Evolutionary conservation across 2,329 filamentous ascomycete genomes (phyloP), one percentile per base, ranked within the genome.

Genomic region (Cadophora sp.): DNA sequence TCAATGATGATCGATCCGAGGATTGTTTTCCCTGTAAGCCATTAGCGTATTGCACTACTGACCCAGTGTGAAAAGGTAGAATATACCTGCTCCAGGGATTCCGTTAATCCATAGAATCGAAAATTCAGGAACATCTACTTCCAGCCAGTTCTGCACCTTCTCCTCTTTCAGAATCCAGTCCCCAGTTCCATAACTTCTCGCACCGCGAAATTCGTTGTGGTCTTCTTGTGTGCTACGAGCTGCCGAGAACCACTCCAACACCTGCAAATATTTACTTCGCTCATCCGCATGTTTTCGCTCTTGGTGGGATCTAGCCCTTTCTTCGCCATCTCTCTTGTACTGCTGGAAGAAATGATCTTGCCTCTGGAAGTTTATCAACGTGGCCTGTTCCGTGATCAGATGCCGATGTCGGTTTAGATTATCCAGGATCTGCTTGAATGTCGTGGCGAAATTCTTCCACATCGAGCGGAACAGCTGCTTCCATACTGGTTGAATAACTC

Each of bases 21-120:
- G 16, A 81, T 71, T 7, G 77, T 80, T 68, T 80, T 80, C 1
- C 78, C 78, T 78, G 36, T 39, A 9, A 39, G 8, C 36, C 11
- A 2, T 39, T 9, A 39, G 36, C 36, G 11, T 13, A 4, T 30
- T 30, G 3, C 27, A 30, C 11, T 39, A 39, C 36, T 13, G 36
- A 30, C 6, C 4, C 8, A 7, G 11, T 39, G 7, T 39, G 36
- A 39, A 39, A 13, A 39, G 7, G 2, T 13, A 13, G 11, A 39
- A 13, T 58, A 45, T 71, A 79, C 80, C 79, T 56, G 79, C 78
- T 11, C 80, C 80, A 16, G 79, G 79, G 16, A 77, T 79, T 0
- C 80, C 80, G 66, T 75, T 78, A 0, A 81, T 59, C 79, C 79
- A 81, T 18, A 82, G 59, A 33, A 78, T 67, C 18, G 78, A 76